A percentile compares a stretch with the other conserved stretches of the same genome.
These are phyloP conservation scores for Zygoascus tannicola DNA, from an alignment of 805 yeast genomes.

Conservation along the genomic window DNA sequence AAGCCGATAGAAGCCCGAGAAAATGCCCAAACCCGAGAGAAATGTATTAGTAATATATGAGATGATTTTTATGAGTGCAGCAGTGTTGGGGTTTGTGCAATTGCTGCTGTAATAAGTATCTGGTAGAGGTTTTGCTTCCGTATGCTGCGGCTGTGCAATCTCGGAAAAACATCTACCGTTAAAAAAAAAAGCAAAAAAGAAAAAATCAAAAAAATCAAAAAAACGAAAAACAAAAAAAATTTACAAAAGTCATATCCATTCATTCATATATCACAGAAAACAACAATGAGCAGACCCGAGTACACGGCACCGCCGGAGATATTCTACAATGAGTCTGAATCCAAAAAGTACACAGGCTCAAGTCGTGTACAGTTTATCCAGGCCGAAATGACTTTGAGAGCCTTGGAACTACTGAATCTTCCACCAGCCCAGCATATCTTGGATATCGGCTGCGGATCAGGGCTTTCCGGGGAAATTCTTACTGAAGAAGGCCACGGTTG, in stretches of 20 bases:
- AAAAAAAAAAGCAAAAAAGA: background rate
- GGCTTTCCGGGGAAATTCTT: conserved; percentile 86
- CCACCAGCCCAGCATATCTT: conserved; percentile 59
- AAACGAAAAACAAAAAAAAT: background rate
- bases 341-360: conserved; percentile 80
- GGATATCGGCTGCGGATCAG: conserved; percentile 97
- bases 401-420: conserved; percentile 75
- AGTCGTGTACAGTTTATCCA: conserved; percentile 98
- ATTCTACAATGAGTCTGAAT: conserved; percentile 85
- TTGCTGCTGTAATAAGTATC: no score
- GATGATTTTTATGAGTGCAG: no score
- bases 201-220: background rate
- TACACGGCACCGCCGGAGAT: conserved; percentile 94
- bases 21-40: no score
- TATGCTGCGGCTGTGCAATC: no score
- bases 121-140: no score
- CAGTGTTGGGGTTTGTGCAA: no score
- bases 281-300: conserved; percentile 85
- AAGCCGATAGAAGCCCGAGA: no score
- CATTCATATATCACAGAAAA: background rate
- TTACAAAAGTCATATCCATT: background rate
- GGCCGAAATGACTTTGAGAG: conserved; percentile 93
- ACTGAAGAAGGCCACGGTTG: conserved; percentile 90
- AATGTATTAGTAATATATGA: no score
- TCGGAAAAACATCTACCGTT: no score